Conservation (phyloP, 1,284 basidiomycete genomes). For the Naganishia sp. region DNA sequence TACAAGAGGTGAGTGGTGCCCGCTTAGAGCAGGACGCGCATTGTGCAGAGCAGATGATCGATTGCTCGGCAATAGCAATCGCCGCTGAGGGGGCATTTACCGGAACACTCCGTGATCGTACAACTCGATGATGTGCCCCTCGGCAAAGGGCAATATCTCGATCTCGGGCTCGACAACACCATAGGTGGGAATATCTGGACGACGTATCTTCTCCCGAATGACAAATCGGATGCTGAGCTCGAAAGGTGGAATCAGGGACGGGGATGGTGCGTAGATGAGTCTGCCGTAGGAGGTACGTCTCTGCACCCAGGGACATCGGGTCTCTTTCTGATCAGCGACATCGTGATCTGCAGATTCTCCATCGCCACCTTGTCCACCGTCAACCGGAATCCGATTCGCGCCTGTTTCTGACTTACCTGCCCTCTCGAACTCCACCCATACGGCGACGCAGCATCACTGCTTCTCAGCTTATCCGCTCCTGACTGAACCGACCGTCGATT, state of each 20-base stretch:
- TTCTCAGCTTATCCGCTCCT: slow-evolving; percentile 27
- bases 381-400: slow-evolving; percentile 11
- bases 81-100: slow-evolving; percentile 17
- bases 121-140: slow-evolving; percentile 23
- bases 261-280: slow-evolving; percentile 24
- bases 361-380: slow-evolving; percentile 10
- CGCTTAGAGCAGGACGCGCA: background rate
- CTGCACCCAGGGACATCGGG: background rate
- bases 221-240: background rate
- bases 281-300: slow-evolving; percentile 6
- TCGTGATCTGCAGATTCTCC: background rate
- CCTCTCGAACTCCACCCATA: background rate
- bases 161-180: background rate
- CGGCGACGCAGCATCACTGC: slow-evolving; percentile 5
- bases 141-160: background rate
- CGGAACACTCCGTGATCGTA: slow-evolving; percentile 4
- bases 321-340: background rate
- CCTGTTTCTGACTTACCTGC: background rate
- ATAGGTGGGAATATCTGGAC: slow-evolving; percentile 2
- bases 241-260: slow-evolving; percentile 1
- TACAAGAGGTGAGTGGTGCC: background rate
- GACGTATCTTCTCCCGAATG: background rate
- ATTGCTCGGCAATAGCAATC: slow-evolving; percentile 1
- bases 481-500: slow-evolving; percentile 14
- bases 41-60: background rate